phyloP scores from a whole-genome alignment of 306 rosid genomes.

The Trifolium repens region DNA sequence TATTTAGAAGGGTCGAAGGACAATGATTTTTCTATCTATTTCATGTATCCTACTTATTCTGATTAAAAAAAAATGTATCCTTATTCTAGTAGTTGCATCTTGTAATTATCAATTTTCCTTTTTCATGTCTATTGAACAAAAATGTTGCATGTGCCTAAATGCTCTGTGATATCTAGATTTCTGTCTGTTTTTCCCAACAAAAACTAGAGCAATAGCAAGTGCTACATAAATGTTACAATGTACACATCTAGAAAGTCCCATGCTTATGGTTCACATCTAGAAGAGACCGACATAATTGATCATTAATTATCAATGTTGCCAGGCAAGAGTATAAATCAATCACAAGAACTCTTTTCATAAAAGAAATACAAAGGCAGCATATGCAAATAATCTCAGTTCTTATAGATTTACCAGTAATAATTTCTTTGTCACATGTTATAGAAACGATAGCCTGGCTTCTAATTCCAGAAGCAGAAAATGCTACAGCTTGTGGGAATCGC shows the following conservation, averaged over 20 bases:
- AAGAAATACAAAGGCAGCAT: constrained; percentile 33
- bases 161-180: constrained; percentile 1
- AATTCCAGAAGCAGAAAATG: constrained; percentile 82
- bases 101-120: constrained; percentile 1
- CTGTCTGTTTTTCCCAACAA: constrained; percentile 8
- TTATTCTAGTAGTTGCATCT: constrained; percentile 15
- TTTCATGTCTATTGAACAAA: constrained; percentile 9
- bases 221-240: not conserved
- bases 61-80: not conserved
- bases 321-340: constrained; percentile 27
- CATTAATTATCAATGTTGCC: constrained; percentile 29
- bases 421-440: constrained; percentile 80
- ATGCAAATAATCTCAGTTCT: constrained; percentile 27
- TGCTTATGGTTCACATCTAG: constrained; percentile 9
- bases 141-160: constrained; percentile 13
- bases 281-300: constrained; percentile 25
- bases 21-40: constrained; percentile 15
- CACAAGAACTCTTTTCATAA: constrained; percentile 20
- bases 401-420: constrained; percentile 74
- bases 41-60: constrained; percentile 14
- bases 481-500: constrained; percentile 89
- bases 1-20: constrained; percentile 33
- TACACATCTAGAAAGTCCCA: constrained; percentile 27
- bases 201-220: constrained; percentile 10
- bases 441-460: constrained; percentile 84